Conservation (phyloP, 2,329 filamentous ascomycete species). For the Cladophialophora immunda region DNA sequence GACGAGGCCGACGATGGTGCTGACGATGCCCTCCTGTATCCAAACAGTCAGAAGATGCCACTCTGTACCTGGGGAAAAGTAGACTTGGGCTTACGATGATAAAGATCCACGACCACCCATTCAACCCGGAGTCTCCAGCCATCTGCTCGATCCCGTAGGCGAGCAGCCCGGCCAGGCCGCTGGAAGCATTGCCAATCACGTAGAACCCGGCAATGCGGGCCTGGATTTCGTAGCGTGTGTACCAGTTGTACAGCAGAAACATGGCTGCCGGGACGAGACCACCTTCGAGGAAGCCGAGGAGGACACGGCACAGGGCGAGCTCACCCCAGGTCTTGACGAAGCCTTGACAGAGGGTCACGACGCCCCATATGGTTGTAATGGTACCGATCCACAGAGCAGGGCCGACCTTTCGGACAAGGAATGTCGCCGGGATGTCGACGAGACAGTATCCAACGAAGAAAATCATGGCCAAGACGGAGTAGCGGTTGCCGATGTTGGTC, state of each 20-base stretch:
- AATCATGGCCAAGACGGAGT: conserved; percentile 15
- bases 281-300: background rate
- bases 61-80: too few relatives aligned
- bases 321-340: conserved; percentile 2
- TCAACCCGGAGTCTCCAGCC: conserved; percentile 22
- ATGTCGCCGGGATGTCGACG: conserved; percentile 11
- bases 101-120: background rate
- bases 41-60: background rate
- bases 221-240: conserved; percentile 49
- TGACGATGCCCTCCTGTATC: background rate
- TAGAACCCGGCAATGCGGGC: conserved; percentile 42
- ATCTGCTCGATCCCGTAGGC: conserved; percentile 48
- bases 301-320: background rate
- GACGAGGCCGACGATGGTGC: background rate
- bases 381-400: background rate
- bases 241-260: conserved; percentile 47
- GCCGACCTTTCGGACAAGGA: background rate
- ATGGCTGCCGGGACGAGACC: background rate
- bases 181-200: conserved; percentile 38
- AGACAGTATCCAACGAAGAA: conserved; percentile 16
- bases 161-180: conserved; percentile 47
- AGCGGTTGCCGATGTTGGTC: conserved; percentile 12
- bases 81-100: background rate
- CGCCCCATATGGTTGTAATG: background rate
- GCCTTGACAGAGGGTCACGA: background rate